Conservation (phyloP, 225 moss, liverwort and hornwort genomes). For the Pleurozium schreberi region DNA sequence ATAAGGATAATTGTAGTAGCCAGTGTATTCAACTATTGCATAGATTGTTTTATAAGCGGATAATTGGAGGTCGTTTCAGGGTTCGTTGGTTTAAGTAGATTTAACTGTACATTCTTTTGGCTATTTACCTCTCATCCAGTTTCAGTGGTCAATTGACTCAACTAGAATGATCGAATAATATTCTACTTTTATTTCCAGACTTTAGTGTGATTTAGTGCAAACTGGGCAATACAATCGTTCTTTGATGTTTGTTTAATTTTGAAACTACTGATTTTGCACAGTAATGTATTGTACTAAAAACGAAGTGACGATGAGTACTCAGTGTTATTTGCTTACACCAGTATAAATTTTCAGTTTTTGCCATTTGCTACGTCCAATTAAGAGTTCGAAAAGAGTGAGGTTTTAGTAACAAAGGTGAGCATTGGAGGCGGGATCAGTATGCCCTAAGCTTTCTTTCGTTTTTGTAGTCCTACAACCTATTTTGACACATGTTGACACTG, state of each 20-base stretch:
- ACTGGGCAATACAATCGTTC: not conserved
- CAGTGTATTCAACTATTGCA: not conserved
- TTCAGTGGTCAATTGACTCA: not conserved
- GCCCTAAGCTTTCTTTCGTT: not conserved
- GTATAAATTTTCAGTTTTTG: not conserved
- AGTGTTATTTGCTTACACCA: not conserved
- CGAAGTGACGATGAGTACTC: not conserved
- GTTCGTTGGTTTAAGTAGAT: not conserved
- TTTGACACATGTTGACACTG: too few species aligned
- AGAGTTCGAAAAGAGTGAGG: not conserved
- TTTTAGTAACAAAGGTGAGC: not conserved
- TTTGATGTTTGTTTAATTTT: not conserved
- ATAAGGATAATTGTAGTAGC: not conserved
- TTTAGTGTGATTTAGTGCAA: not conserved
- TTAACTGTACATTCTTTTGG: not conserved
- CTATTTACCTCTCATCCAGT: not conserved
- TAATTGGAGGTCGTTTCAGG: not conserved
- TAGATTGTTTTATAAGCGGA: not conserved
- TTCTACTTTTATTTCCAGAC: not conserved
- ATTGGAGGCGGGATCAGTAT: not conserved
- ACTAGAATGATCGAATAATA: not conserved
- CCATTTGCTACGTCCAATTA: not conserved
- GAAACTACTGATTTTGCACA: not conserved
- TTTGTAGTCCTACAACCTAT: not conserved
- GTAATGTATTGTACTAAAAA: not conserved